These are phyloP conservation scores for Alloteropsis semialata DNA, from an alignment of 176 grass and related monocot genomes.

Conservation along the genomic window DNA sequence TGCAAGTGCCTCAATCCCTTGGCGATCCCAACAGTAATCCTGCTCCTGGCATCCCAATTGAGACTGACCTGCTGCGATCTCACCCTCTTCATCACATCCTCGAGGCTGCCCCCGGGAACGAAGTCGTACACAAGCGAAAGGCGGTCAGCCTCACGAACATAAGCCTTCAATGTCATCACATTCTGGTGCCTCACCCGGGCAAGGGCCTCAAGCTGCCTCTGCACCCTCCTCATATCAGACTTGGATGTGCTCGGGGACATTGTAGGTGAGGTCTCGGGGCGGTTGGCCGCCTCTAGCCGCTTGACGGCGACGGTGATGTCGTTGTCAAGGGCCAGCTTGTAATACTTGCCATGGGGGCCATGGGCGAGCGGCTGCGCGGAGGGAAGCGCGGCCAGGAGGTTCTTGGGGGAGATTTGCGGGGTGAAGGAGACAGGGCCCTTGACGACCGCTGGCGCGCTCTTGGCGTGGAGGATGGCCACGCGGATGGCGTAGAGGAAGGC, in stretches of 20 bases:
- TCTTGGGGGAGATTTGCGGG: slow-evolving; percentile 80
- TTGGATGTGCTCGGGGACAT: slow-evolving; percentile 41
- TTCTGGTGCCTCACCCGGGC: slow-evolving; percentile 72
- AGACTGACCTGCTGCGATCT: slow-evolving; percentile 73
- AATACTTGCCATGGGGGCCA: slow-evolving; percentile 54
- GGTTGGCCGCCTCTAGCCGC: slow-evolving; percentile 20
- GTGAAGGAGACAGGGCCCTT: slow-evolving; percentile 81
- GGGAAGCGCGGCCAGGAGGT: slow-evolving; percentile 61
- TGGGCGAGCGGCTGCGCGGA: slow-evolving; percentile 45
- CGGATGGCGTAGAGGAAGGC: slow-evolving; percentile 77
- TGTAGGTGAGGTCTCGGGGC: slow-evolving; percentile 37
- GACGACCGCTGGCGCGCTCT: slow-evolving; percentile 58
- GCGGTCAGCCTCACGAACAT: slow-evolving; percentile 63
- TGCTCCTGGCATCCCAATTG: slow-evolving; percentile 72
- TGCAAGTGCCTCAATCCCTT: slow-evolving; percentile 83
- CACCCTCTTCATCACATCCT: slow-evolving; percentile 87
- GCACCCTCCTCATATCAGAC: slow-evolving; percentile 82
- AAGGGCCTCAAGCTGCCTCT: slow-evolving; percentile 73
- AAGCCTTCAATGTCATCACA: slow-evolving; percentile 76
- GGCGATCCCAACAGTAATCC: slow-evolving; percentile 72
- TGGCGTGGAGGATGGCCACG: slow-evolving; percentile 62
- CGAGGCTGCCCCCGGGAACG: slow-evolving; percentile 67
- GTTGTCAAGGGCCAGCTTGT: slow-evolving; percentile 68
- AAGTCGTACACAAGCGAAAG: slow-evolving; percentile 80
- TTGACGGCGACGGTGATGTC: slow-evolving; percentile 78